Percentiles rank a stretch among this genome's conserved stretches.
phyloP scores from a whole-genome alignment of 108 stramenopile species.

The Mediolabrus comicus region DNA sequence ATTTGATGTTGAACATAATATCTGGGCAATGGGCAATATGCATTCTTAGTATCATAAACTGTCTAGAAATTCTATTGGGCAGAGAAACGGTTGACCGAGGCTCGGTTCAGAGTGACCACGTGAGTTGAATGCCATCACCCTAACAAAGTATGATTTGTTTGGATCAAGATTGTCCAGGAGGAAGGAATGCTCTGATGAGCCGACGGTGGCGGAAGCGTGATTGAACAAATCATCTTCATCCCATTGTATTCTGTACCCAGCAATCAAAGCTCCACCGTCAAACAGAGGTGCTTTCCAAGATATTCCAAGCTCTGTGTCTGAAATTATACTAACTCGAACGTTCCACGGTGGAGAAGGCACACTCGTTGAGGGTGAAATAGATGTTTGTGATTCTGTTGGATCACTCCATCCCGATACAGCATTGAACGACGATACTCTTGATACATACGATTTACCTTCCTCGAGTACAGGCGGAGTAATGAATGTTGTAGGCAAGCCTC shows the following conservation, averaged over 20 bases:
- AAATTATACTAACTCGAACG: constrained; percentile 27
- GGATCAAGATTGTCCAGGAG: too few species aligned
- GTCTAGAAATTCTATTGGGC: too few species aligned
- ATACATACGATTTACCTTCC: constrained; percentile 48
- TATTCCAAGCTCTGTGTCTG: constrained; percentile 39
- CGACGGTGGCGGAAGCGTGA: too few species aligned
- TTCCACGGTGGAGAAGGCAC: constrained; percentile 33
- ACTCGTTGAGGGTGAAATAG: constrained; percentile 19
- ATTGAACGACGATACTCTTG: constrained; percentile 62
- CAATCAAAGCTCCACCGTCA: constrained; percentile 35
- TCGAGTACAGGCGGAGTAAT: constrained; percentile 37
- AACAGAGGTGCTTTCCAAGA: constrained; percentile 40
- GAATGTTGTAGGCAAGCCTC: constrained; percentile 32
- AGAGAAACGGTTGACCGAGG: too few species aligned
- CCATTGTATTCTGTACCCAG: constrained; percentile 50
- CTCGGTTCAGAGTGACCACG: too few species aligned
- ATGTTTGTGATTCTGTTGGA: constrained; percentile 6
- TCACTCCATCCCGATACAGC: constrained; percentile 43
- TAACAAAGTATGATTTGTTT: too few species aligned
- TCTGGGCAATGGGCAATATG: too few species aligned
- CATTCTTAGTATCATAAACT: too few species aligned
- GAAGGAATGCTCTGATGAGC: too few species aligned
- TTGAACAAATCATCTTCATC: constrained; percentile 39
- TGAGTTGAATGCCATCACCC: too few species aligned
- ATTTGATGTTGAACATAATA: too few species aligned